phyloP scores from a whole-genome alignment of 805 yeast genomes.

The Yarrowia sp. region DNA sequence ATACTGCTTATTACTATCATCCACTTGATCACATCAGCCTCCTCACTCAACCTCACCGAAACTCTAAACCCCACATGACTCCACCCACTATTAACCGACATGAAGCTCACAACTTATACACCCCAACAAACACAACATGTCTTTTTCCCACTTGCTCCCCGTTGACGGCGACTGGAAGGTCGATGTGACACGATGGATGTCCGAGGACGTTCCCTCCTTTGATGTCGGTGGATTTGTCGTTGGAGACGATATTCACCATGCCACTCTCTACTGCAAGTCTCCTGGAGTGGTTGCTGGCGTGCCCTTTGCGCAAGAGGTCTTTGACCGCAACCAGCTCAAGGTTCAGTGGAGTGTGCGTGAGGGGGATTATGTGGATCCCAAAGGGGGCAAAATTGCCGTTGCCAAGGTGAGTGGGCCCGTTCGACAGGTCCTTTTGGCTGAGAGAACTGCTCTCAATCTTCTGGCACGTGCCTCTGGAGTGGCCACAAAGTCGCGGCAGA shows the following conservation, averaged over 20 bases:
- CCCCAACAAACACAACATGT: background rate
- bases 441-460: conserved; percentile 79
- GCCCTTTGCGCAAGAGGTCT: conserved; percentile 86
- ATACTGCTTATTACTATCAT: no score
- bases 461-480: conserved; percentile 83
- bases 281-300: conserved; percentile 79
- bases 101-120: no score
- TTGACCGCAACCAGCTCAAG: conserved; percentile 64
- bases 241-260: conserved; percentile 69
- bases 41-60: background rate
- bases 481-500: conserved; percentile 67
- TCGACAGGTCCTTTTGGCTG: conserved; percentile 74
- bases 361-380: conserved; percentile 59
- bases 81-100: background rate
- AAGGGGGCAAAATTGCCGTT: conserved; percentile 60
- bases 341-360: conserved; percentile 75
- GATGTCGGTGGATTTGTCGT: conserved; percentile 95
- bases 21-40: no score
- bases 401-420: conserved; percentile 82
- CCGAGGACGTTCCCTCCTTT: conserved; percentile 89
- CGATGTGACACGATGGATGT: conserved; percentile 69
- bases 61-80: conserved; percentile 7
- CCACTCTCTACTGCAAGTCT: conserved; percentile 77
- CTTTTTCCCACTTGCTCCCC: conserved; percentile 51
- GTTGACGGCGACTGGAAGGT: conserved; percentile 77